Conservation (phyloP, 306 rosid species). For the Vigna angularis region DNA sequence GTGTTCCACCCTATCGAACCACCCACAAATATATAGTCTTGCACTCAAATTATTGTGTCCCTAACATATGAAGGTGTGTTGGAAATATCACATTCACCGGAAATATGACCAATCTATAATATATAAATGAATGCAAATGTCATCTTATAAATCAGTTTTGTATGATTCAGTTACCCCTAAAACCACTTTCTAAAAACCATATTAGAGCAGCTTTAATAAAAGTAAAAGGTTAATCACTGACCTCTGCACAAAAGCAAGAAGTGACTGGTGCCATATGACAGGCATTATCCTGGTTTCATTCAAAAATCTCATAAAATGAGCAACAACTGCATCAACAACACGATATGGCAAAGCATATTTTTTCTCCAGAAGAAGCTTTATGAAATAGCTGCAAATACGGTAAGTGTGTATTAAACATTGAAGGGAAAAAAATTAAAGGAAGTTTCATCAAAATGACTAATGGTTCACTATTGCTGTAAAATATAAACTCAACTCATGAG, state of each 20-base stretch:
- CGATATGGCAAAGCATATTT: conserved; percentile 92
- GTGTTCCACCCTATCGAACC: too few species aligned
- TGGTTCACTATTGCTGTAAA: neutral
- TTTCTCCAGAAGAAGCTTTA: conserved; percentile 93
- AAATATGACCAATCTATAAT: too few species aligned
- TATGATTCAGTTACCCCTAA: too few species aligned
- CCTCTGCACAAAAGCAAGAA: conserved; percentile 95
- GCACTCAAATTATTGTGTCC: too few species aligned
- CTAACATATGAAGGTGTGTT: too few species aligned
- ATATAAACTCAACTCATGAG: conserved; percentile 2
- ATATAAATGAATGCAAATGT: too few species aligned
- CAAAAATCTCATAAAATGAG: conserved; percentile 81
- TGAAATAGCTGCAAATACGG: conserved; percentile 78
- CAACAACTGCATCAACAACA: conserved; percentile 79
- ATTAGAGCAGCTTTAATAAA: neutral
- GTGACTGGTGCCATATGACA: conserved; percentile 98
- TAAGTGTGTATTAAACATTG: conserved; percentile 33
- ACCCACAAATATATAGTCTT: too few species aligned
- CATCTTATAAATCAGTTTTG: too few species aligned
- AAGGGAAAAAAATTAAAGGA: neutral
- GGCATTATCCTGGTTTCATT: conserved; percentile 81
- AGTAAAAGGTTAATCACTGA: conserved; percentile 45
- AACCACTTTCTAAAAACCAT: neutral
- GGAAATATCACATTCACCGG: too few species aligned
- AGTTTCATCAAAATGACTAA: neutral